Evolutionary conservation across 305 asterid genomes (phyloP), one percentile per base, ranked within the genome.

Genomic region (Fraxinus albicans): DNA sequence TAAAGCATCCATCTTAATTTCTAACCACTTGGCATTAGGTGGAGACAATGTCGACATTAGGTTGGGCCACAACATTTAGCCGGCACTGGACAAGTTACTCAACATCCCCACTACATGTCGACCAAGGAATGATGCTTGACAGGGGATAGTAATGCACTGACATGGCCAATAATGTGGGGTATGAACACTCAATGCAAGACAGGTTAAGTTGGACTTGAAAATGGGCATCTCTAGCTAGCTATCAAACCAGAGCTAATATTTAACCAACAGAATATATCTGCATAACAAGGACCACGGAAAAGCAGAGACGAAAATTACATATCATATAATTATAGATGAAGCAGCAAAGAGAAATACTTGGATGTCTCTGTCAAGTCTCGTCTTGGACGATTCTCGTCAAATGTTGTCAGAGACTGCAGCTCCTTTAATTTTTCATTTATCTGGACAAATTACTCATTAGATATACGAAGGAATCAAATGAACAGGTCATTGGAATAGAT

Each of bases 341-440:
- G 89, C 80, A 73, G 84, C 42, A 81, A 86, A 47, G 83, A 80
- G 72, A 87, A 80, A 79, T 95, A 95, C 99, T 86, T 93, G 88
- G 91, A 79, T 69, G 85, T 82, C 80, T 86, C 91, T 81, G 83
- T 81, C 81, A 82, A 76, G 65, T 90, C 93, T 80, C 76, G 79
- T 74, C 77, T 91, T 78, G 87, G 83, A 77, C 58, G 88, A 40
- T 55, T 83, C 80, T 88, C 96, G 42, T 84, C 91, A 80, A 60
- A 13, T 77, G 81, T 81, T 80, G 79, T 82, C 85, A 79, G 88
- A 79, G 94, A 87, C 84, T 89, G 92, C 74, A 94, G 89, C 88
- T 90, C 98, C 86, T 82, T 85, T 50, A 94, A 91, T 85, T 92
- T 91, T 82, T 85, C 92, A 81, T 92, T 93, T 82, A 94, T 87